Percentiles rank a stretch among this genome's conserved stretches.
Conservation (phyloP, 176 grass and related monocot genomes). For the Avena insularis region DNA sequence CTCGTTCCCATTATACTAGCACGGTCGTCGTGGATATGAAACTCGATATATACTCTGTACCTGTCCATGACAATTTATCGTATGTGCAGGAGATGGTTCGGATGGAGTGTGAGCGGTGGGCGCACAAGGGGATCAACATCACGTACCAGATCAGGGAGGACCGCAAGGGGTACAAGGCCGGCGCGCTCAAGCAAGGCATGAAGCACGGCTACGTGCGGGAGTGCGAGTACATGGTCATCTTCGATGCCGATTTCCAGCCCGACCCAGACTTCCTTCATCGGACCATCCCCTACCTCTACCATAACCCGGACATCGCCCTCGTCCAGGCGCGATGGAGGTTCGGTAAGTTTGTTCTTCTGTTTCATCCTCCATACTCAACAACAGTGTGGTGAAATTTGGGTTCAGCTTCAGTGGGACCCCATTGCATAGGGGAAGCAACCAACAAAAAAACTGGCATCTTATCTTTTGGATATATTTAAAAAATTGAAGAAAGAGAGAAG, state of each 20-base stretch:
- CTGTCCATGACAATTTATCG: no score
- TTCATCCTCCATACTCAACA: no score
- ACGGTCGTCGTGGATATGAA: no score
- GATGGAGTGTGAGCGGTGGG: slow-evolving; percentile 89
- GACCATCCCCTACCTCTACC: slow-evolving; percentile 79
- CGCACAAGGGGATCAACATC: slow-evolving; percentile 82
- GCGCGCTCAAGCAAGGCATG: slow-evolving; percentile 85
- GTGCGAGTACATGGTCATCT: slow-evolving; percentile 88
- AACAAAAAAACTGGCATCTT: not conserved
- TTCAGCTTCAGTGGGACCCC: no score
- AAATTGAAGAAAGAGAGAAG: not conserved
- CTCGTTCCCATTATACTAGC: no score
- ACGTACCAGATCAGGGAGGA: slow-evolving; percentile 95
- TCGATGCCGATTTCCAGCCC: slow-evolving; percentile 96
- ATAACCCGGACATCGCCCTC: slow-evolving; percentile 76
- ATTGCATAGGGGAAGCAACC: not conserved
- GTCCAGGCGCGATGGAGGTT: slow-evolving; percentile 88
- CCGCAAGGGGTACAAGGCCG: slow-evolving; percentile 87
- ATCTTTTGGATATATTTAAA: not conserved
- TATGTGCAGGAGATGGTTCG: slow-evolving; percentile 70
- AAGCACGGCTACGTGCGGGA: slow-evolving; percentile 75
- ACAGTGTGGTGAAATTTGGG: no score
- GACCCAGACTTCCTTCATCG: slow-evolving; percentile 78
- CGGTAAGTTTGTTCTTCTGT: slow-evolving; percentile 25
- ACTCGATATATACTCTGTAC: not conserved